A percentile compares a stretch with the other conserved stretches of the same genome.
Evolutionary conservation across 441 rosid species (phyloP).

Genomic region (Gossypium lobatum): DNA sequence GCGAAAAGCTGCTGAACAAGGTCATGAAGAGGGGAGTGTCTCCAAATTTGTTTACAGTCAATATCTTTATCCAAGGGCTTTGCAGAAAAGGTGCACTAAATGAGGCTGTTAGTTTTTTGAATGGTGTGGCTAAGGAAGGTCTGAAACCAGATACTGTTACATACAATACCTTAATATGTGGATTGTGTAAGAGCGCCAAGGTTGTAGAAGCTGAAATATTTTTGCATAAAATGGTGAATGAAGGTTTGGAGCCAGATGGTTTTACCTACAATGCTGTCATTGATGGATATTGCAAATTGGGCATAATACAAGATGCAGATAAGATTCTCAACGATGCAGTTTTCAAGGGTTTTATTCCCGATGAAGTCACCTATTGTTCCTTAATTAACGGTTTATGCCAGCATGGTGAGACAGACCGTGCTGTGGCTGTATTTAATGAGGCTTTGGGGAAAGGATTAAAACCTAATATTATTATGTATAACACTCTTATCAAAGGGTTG

Average conservation of each 20-base stretch:
- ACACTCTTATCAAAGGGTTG: constrained; percentile 69
- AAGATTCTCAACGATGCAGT: constrained; percentile 56
- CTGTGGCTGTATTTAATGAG: constrained; percentile 58
- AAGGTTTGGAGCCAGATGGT: constrained; percentile 71
- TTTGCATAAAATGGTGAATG: constrained; percentile 73
- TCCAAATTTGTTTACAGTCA: constrained; percentile 78
- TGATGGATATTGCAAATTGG: constrained; percentile 62
- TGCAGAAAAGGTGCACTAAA: constrained; percentile 57
- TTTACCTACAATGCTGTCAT: constrained; percentile 74
- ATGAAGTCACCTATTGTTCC: constrained; percentile 72
- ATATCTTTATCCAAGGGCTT: constrained; percentile 72
- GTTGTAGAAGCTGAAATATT: constrained; percentile 66
- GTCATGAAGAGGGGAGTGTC: constrained; percentile 64
- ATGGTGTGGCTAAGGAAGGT: constrained; percentile 45
- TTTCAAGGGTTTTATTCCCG: constrained; percentile 78
- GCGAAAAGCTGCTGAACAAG: constrained; percentile 67
- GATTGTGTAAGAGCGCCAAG: constrained; percentile 63
- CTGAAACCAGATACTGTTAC: constrained; percentile 74
- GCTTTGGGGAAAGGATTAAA: constrained; percentile 55
- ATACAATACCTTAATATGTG: constrained; percentile 72
- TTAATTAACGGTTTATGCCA: constrained; percentile 67
- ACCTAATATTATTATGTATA: constrained; percentile 55
- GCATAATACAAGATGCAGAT: constrained; percentile 63
- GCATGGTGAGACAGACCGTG: constrained; percentile 60
- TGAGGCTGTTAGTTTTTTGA: constrained; percentile 60